Evolutionary conservation across 1,284 basidiomycete species (phyloP), one percentile per base, ranked within the genome.

Genomic region (Ustilago trichophora): DNA sequence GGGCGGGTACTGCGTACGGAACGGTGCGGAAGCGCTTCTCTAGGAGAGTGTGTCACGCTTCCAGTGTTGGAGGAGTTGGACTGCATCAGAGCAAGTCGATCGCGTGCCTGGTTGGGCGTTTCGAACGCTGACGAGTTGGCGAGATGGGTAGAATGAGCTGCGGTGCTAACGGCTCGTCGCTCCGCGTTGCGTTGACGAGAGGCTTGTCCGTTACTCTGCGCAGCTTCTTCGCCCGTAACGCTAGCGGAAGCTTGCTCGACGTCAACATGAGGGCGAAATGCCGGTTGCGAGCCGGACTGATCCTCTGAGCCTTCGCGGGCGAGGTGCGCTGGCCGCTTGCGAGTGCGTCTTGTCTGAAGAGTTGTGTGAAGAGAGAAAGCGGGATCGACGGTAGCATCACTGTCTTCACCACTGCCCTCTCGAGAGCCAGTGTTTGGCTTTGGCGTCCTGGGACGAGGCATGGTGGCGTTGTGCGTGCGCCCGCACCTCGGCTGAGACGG

Each of bases 311-410:
- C 47, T n/a, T 56, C 44, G 13, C 44, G 38, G 27, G 44, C 49
- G 15, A 42, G 26, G 19, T 52, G 59, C 12, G 59, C 59, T 16
- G 59, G 43, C 12, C 59, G 53, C n/a, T 63, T 63, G 44, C 59
- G 53, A 13, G 53, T 56, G 15, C 59, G 59, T 27, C 59, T 42
- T 1, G 34, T 33, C 25, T 42, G 59, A 13, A 45, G 15, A 5
- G 52, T n/a, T n/a, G n/a, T n/a, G n/a, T n/a, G n/a, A n/a, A n/a
- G n/a, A n/a, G n/a, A 44, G 16, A 38, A 11, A 19, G 52, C 19
- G 7, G 34, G 48, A 22, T 63, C 52, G 21, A 50, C 6, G 3
- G 42, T 47, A 15, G 53, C 44, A 48, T 63, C 59, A 24, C 53
- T 56, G 7, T 63, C 59, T 11, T 63, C 52, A 11, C 43, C 53